phyloP scores from a whole-genome alignment of 2,329 filamentous ascomycete genomes.

The Fusarium verticillioides region DNA sequence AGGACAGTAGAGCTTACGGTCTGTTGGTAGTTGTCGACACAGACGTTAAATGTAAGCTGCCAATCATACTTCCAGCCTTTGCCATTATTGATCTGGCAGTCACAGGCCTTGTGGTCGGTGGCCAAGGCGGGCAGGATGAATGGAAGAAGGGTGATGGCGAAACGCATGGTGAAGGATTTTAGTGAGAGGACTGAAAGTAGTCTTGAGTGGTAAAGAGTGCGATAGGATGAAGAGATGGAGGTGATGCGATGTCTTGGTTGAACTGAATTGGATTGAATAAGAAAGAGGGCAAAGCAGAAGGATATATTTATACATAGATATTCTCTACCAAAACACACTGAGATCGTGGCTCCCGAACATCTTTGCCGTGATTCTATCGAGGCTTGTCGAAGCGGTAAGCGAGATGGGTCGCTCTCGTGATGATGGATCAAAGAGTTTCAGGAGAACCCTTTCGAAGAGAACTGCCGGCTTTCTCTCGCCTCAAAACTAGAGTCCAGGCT shows the following conservation, averaged over 20 bases:
- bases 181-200: neutral
- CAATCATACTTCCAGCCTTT: too few relatives aligned
- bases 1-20: neutral
- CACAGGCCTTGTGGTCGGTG: too few relatives aligned
- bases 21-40: fast-evolving
- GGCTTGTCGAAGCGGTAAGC: neutral
- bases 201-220: neutral
- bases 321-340: neutral
- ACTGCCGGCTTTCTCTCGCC: neutral
- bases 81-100: too few relatives aligned
- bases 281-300: neutral
- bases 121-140: too few relatives aligned
- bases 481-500: neutral
- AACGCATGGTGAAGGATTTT: neutral
- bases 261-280: neutral
- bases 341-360: neutral
- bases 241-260: neutral
- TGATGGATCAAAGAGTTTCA: neutral
- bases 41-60: too few relatives aligned
- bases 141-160: neutral
- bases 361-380: neutral
- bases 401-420: neutral
- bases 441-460: neutral
- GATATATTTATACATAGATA: neutral
- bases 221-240: neutral